A percentile compares a stretch with the other conserved stretches of the same genome.
phyloP scores from a whole-genome alignment of 192 early-diverging fungal species.

The Dissophora ornata region DNA sequence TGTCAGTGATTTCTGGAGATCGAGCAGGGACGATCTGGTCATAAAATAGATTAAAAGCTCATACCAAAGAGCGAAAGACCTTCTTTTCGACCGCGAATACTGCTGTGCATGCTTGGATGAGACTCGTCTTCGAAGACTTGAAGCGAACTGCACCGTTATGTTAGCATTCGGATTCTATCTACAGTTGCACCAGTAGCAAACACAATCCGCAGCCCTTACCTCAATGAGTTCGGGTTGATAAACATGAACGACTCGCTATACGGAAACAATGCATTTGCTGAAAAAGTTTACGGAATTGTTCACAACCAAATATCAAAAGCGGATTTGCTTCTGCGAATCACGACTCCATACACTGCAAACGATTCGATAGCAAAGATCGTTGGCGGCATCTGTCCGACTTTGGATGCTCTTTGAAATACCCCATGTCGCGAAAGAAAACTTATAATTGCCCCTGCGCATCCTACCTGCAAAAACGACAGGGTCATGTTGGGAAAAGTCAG shows the following conservation, averaged over 20 bases:
- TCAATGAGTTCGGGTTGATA: constrained; percentile 67
- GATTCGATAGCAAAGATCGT: constrained; percentile 33
- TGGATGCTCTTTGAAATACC: constrained; percentile 12
- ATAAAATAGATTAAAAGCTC: constrained; percentile 1
- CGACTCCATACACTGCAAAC: constrained; percentile 45
- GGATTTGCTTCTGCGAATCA: neutral
- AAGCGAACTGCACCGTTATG: constrained; percentile 67
- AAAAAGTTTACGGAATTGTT: no score
- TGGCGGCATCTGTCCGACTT: constrained; percentile 7
- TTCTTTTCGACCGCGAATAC: constrained; percentile 67
- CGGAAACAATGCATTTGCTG: neutral
- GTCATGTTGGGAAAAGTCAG: neutral
- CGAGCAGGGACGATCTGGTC: no score
- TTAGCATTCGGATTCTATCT: no score
- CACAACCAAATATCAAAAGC: neutral
- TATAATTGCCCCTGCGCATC: constrained; percentile 60
- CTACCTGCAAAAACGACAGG: constrained; percentile 42
- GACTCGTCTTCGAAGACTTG: constrained; percentile 79
- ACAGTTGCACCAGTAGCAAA: no score
- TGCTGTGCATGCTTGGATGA: constrained; percentile 86
- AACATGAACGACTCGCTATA: constrained; percentile 63
- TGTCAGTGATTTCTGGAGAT: no score
- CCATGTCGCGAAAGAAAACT: constrained; percentile 50
- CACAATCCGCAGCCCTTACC: no score
- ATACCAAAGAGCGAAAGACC: constrained; percentile 81